Evolutionary conservation across 140 eudicot species (phyloP), one percentile per base, ranked within the genome.

Genomic region (Ambrosia hybrid): DNA sequence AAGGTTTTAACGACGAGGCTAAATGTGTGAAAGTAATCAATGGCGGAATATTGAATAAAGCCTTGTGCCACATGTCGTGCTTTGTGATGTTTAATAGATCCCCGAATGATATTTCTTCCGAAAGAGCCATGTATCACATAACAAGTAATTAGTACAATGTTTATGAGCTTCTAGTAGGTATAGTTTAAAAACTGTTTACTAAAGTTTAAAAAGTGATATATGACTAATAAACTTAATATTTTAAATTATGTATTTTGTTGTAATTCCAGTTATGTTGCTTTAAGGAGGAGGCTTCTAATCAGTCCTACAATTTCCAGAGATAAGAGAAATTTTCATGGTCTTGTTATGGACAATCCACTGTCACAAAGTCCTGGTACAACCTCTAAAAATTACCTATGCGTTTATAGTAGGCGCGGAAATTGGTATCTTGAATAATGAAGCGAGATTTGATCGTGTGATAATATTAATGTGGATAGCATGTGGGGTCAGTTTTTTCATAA

Each of bases 401-500:
- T 38, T 52, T 56, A 26, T 71, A 56, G 26, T 26, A 60, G 26
- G 58, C 59, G 6, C 26, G 53, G 9, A 63, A 55, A 16, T 0
- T 51, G 30, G 15, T 15, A 37, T 73, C 46, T 41, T 41, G 45
- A 39, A 39, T 39, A 39, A 39, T 39, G 45, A 39, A 39, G 45
- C 45, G 45, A 39, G 45, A 39, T 39, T 39, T 39, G 46, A 43
- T 75, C 6, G 10, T 69, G n/a, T 15, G 4, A 37, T 66, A 72
- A 66, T 70, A 41, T 34, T 14, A 17, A 61, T 81, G 80, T 83
- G 91, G 99, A 91, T 82, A 95, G 97, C 83, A 88, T 81, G 85
- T 95, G 99, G 99, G 89, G 99, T 38, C 97, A 92, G 3, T 95
- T 86, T 79, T 95, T 95, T 75, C 89, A 81, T 15, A 95, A 91